Conservation (phyloP, 2,329 filamentous ascomycete species). For the Lachnellula occidentalis region DNA sequence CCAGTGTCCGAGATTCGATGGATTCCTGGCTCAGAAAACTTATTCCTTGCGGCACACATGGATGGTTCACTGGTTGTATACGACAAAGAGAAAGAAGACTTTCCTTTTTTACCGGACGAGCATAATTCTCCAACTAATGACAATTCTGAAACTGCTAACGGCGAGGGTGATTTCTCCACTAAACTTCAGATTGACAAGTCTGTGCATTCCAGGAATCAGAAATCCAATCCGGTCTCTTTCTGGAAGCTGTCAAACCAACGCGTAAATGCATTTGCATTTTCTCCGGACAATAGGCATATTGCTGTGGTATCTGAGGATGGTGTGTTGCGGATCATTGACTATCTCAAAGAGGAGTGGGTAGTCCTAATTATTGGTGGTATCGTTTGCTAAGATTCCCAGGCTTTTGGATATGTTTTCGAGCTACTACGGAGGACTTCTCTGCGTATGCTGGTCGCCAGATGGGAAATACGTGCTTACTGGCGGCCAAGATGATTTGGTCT, state of each 20-base stretch:
- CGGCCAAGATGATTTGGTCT: slow-evolving; percentile 91
- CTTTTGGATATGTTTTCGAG: slow-evolving; percentile 82
- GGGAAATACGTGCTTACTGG: slow-evolving; percentile 93
- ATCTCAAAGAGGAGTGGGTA: slow-evolving; percentile 77
- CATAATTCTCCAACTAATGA: slow-evolving; percentile 33
- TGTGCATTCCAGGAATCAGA: slow-evolving; percentile 89
- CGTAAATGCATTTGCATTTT: slow-evolving; percentile 88
- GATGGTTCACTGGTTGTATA: slow-evolving; percentile 90
- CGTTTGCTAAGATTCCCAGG: slow-evolving; percentile 38
- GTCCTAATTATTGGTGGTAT: not conserved
- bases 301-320: slow-evolving; percentile 92
- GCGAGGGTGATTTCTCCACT: slow-evolving; percentile 31
- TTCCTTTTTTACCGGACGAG: slow-evolving; percentile 68
- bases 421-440: slow-evolving; percentile 90
- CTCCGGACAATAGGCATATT: slow-evolving; percentile 79
- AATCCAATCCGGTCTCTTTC: slow-evolving; percentile 81
- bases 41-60: slow-evolving; percentile 88
- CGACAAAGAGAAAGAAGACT: slow-evolving; percentile 95
- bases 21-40: slow-evolving; percentile 89
- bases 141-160: slow-evolving; percentile 28
- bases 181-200: slow-evolving; percentile 78
- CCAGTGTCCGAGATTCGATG: slow-evolving; percentile 84
- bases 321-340: slow-evolving; percentile 83
- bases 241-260: slow-evolving; percentile 92
- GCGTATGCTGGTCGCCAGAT: slow-evolving; percentile 96